Conservation (phyloP, 805 yeast species). For the Pichia eremophila region DNA sequence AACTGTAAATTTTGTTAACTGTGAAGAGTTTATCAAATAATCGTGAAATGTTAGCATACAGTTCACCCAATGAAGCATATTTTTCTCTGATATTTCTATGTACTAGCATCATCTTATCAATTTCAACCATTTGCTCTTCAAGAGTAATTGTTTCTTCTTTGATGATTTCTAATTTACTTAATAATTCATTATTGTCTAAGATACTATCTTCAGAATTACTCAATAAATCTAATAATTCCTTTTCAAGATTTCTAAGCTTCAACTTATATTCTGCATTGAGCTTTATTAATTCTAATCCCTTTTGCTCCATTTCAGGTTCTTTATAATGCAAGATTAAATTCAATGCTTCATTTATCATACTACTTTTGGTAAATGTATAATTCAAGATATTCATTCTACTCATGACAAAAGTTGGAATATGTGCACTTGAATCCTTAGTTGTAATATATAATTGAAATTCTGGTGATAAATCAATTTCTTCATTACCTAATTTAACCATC, state of each 20-base stretch:
- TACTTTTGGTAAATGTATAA: slow-evolving; percentile 62
- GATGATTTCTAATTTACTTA: slow-evolving; percentile 51
- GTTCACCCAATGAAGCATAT: slow-evolving; percentile 47
- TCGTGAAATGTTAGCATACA: slow-evolving; percentile 41
- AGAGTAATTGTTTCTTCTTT: slow-evolving; percentile 55
- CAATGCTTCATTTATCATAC: slow-evolving; percentile 54
- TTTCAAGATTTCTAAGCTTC: slow-evolving; percentile 47
- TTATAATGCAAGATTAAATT: slow-evolving; percentile 44
- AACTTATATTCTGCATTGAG: slow-evolving; percentile 52
- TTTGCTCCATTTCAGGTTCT: slow-evolving; percentile 57
- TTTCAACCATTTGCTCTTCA: slow-evolving; percentile 42
- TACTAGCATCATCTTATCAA: slow-evolving; percentile 43
- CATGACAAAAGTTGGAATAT: slow-evolving; percentile 44
- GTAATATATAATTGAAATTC: slow-evolving; percentile 53
- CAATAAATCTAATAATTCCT: slow-evolving; percentile 46
- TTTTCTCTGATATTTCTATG: slow-evolving; percentile 39
- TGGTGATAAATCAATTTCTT: slow-evolving; percentile 57
- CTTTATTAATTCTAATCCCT: slow-evolving; percentile 43
- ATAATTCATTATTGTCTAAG: slow-evolving; percentile 55
- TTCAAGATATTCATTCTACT: slow-evolving; percentile 58
- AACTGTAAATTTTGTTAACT: slow-evolving; percentile 48
- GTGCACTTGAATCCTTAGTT: slow-evolving; percentile 46
- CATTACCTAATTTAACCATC: slow-evolving; percentile 50
- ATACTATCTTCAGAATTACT: slow-evolving; percentile 51
- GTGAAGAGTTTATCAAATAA: slow-evolving; percentile 34